phyloP scores from a whole-genome alignment of 257 asterid species.

The Solanum arcanum region DNA sequence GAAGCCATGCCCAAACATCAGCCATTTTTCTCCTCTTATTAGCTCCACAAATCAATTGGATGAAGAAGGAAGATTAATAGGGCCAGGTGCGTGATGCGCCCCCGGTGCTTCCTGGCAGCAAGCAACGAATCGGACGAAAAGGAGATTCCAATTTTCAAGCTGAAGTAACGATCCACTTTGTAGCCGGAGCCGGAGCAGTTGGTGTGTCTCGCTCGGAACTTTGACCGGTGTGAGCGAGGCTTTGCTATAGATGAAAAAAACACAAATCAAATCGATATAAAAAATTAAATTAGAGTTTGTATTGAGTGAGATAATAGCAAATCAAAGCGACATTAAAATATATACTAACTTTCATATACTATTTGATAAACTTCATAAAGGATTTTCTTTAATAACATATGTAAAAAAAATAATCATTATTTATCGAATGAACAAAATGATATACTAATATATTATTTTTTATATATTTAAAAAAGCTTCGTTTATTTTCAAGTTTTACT shows the following conservation, averaged over 20 bases:
- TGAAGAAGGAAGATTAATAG: neutral
- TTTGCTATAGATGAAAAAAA: neutral
- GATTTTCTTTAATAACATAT: neutral
- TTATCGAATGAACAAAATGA: too few species aligned
- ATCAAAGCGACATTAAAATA: neutral
- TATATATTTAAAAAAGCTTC: neutral
- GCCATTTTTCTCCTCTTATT: conserved; percentile 24
- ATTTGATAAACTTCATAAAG: neutral
- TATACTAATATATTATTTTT: too few species aligned
- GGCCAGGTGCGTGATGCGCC: neutral
- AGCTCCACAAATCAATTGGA: neutral
- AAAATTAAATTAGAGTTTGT: neutral
- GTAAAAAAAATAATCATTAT: neutral
- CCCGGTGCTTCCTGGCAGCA: neutral
- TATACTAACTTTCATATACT: neutral
- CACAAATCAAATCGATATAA: neutral
- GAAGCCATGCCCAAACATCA: conserved; percentile 65
- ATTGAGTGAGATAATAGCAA: neutral
- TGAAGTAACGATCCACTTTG: neutral
- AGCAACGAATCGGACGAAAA: neutral
- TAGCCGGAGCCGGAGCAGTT: neutral
- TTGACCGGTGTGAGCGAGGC: neutral
- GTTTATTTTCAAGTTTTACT: neutral
- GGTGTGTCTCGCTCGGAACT: neutral
- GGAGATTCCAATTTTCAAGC: neutral